A percentile compares a stretch with the other conserved stretches of the same genome.
These are phyloP conservation scores for Sclerotiophoma versabilis DNA, from an alignment of 2,329 filamentous ascomycete genomes.

Conservation along the genomic window DNA sequence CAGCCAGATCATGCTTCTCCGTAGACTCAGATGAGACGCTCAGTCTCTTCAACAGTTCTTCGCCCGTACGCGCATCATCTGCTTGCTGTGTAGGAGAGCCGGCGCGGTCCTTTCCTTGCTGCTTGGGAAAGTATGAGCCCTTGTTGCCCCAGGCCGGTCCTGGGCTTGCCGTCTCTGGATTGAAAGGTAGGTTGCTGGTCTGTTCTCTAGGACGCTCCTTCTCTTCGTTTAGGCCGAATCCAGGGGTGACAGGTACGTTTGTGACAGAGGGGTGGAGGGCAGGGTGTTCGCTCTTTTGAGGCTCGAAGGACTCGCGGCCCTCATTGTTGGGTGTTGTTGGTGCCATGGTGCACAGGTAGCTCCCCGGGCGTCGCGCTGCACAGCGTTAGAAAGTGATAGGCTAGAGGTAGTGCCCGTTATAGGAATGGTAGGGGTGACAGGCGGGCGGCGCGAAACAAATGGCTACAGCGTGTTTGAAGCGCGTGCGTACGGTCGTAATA, in stretches of 20 bases:
- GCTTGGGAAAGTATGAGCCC: slow-evolving; percentile 43
- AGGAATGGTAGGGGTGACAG: slow-evolving; percentile 15
- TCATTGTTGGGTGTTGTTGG: slow-evolving; percentile 26
- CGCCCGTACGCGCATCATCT: slow-evolving; percentile 55
- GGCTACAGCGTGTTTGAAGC: background rate
- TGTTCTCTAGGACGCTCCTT: slow-evolving; percentile 32
- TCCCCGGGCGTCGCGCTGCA: slow-evolving; percentile 33
- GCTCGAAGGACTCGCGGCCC: slow-evolving; percentile 32
- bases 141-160: slow-evolving; percentile 44
- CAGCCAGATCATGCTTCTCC: slow-evolving; percentile 52
- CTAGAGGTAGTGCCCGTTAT: slow-evolving; percentile 7
- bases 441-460: slow-evolving; percentile 9
- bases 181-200: slow-evolving; percentile 35
- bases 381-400: slow-evolving; percentile 23
- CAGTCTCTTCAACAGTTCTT: slow-evolving; percentile 61
- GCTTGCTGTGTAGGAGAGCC: slow-evolving; percentile 52
- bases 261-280: slow-evolving; percentile 50
- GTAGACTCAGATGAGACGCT: slow-evolving; percentile 52
- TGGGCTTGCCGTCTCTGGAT: slow-evolving; percentile 39
- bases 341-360: slow-evolving; percentile 31
- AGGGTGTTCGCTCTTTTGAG: slow-evolving; percentile 45
- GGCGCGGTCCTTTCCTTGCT: slow-evolving; percentile 26
- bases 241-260: slow-evolving; percentile 54
- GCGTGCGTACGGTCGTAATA: background rate
- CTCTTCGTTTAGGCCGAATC: slow-evolving; percentile 50